These are phyloP conservation scores for Linum lewisii DNA, from an alignment of 345 rosid genomes.

Conservation along the genomic window DNA sequence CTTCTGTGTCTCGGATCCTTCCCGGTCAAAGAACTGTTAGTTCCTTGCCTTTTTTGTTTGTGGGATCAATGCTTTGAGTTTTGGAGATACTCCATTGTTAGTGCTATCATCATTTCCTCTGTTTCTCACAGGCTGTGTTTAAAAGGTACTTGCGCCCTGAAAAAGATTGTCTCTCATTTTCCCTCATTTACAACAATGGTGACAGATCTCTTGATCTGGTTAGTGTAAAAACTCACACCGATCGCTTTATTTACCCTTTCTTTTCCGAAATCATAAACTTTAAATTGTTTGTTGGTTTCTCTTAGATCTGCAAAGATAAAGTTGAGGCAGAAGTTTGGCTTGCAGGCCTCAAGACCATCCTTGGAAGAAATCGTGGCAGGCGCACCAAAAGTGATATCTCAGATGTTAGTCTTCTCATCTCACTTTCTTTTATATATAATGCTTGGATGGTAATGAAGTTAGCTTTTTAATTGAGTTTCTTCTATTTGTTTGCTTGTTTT, in stretches of 20 bases:
- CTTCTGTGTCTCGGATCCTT: constrained; percentile 51
- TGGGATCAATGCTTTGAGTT: constrained; percentile 3
- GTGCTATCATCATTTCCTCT: background rate
- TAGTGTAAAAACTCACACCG: constrained; percentile 20
- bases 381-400: constrained; percentile 54
- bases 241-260: background rate
- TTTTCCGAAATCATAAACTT: constrained; percentile 12
- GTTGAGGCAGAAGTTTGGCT: constrained; percentile 91
- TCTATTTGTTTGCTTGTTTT: constrained; percentile 1
- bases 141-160: constrained; percentile 89
- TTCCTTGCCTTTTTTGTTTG: constrained; percentile 6
- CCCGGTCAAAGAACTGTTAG: constrained; percentile 98
- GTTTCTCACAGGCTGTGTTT: constrained; percentile 62
- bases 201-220: constrained; percentile 97
- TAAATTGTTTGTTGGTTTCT: constrained; percentile 10
- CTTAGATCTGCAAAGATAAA: constrained; percentile 94
- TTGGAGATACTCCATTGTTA: constrained; percentile 1
- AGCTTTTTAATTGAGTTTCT: background rate
- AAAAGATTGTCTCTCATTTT: constrained; percentile 90
- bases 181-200: constrained; percentile 76
- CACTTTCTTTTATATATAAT: background rate
- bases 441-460: background rate
- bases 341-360: constrained; percentile 59
- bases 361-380: constrained; percentile 38
- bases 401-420: constrained; percentile 43